Conservation (phyloP, 768 basidiomycete genomes). For the Podaxis sp. region DNA sequence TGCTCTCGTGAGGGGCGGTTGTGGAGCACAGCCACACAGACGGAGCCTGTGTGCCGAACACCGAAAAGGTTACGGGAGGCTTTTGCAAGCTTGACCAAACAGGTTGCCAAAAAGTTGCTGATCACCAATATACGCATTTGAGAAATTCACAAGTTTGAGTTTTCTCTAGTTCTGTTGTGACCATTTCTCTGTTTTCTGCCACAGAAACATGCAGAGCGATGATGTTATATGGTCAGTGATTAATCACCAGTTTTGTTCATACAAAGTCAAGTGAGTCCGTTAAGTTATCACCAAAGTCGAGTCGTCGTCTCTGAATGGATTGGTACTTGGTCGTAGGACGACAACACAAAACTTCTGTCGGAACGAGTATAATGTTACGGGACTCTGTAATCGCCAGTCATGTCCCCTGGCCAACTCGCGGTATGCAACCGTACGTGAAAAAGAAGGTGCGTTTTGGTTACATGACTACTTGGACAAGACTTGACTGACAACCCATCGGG, state of each 20-base stretch:
- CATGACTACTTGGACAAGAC: background rate
- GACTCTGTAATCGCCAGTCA: conserved; percentile 91
- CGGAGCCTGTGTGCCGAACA: background rate
- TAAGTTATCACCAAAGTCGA: background rate
- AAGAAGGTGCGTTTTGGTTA: conserved; percentile 64
- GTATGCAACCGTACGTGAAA: conserved; percentile 97
- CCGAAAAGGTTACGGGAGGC: background rate
- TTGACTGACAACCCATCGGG: background rate
- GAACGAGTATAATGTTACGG: conserved; percentile 98
- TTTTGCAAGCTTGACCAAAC: conserved; percentile 11
- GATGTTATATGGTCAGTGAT: conserved; percentile 98
- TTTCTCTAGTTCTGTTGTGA: background rate
- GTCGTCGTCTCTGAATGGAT: conserved; percentile 9
- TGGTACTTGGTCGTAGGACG: conserved; percentile 54
- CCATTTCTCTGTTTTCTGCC: background rate
- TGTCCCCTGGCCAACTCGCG: conserved; percentile 98
- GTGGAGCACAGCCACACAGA: conserved; percentile 3
- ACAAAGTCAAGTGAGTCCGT: conserved; percentile 92
- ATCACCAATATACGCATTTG: background rate
- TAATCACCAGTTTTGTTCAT: conserved; percentile 95
- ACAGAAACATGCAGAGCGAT: conserved; percentile 78
- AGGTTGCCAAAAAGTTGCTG: conserved; percentile 3
- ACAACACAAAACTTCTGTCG: conserved; percentile 97
- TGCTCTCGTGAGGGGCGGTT: background rate
- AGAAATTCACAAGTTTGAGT: background rate